Base-by-base conservation (phyloP, 352 stramenopile genomes). In the Phytopythium aichiense region DNA sequence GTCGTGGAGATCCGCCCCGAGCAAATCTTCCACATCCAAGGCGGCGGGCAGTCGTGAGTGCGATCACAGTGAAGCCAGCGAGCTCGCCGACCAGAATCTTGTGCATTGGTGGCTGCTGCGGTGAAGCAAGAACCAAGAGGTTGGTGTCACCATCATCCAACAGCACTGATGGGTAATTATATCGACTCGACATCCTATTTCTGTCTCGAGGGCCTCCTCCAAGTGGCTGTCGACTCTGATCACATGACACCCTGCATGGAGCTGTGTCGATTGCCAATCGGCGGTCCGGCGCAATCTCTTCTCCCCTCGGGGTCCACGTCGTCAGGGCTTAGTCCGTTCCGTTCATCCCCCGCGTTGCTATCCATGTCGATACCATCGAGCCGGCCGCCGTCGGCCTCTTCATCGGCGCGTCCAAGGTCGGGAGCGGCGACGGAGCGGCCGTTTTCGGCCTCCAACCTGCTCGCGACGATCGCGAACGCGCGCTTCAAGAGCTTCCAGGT, bases 401-500 rank as follows among this genome's bases (percentile, higher is more conserved):
- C 22, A 9, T 50, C 53, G 7, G 55, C 35, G 7, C 54, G 54
- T 16, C 38, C 54, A 9, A 23, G 38, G 11, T 52, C 55, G 3
- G 55, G 37, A 8, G 28, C 55, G 7, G 38, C 40, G 11, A 25
- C 31, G 0, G 55, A 60, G 38, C 61, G 74, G 11, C 77, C 77
- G 5, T 79, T 73, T n/a, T 84, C 77, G 1, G 72, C 77, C 3
- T 82, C 72, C 4, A 87, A 80, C 63, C 61, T 84, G 30, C 69
- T 72, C 16, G 66, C 68, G 2, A 79, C 76, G 0, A 63, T 84
- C 38, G 70, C 72, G 15, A 82, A 76, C 52, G 69, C 77, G 25
- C 75, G 72, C 6, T 82, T 84, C 59, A 81, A 81, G 60, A 76
- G 63, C 9, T 84, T 87, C 43, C 70, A 79, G 45, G 66, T 85